These are phyloP conservation scores for Parmelia sp. DNA, from an alignment of 495 filamentous ascomycete species.

Conservation along the genomic window DNA sequence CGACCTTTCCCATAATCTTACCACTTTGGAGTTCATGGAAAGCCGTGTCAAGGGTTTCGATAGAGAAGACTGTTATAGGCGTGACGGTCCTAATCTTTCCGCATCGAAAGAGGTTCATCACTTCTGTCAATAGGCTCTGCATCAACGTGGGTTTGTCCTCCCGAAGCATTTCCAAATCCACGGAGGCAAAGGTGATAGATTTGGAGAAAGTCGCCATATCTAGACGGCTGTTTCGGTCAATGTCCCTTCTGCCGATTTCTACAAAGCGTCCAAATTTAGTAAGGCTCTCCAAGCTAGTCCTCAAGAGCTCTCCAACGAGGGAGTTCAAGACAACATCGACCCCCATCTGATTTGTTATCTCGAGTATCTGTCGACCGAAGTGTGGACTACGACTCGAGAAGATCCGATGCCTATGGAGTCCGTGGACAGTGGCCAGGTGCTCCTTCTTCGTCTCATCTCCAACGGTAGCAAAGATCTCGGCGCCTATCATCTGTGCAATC, in stretches of 20 bases:
- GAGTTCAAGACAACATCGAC: constrained; percentile 54
- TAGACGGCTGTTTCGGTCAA: constrained; percentile 21
- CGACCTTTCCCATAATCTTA: neutral
- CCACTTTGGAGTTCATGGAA: neutral
- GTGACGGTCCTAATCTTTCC: constrained; percentile 14
- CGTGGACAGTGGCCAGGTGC: no score
- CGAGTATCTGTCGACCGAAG: constrained; percentile 42
- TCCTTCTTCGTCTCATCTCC: constrained; percentile 36
- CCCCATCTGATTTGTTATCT: constrained; percentile 43
- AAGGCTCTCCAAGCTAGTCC: constrained; percentile 40
- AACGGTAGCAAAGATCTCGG: constrained; percentile 43
- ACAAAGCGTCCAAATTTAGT: constrained; percentile 45
- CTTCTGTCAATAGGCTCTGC: constrained; percentile 1
- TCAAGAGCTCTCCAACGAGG: constrained; percentile 37
- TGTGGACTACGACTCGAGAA: constrained; percentile 43
- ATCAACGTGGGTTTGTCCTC: neutral
- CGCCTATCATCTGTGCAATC: constrained; percentile 33
- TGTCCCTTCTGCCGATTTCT: constrained; percentile 38
- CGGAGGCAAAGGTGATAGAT: constrained; percentile 8
- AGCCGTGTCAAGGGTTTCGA: neutral
- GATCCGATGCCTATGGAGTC: constrained; percentile 36
- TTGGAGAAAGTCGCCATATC: constrained; percentile 19
- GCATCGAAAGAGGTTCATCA: constrained; percentile 11
- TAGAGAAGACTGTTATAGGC: neutral
- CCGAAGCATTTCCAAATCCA: neutral